These are phyloP conservation scores for Zymoseptoria crescenta DNA, from an alignment of 2,329 filamentous ascomycete species.

Conservation along the genomic window DNA sequence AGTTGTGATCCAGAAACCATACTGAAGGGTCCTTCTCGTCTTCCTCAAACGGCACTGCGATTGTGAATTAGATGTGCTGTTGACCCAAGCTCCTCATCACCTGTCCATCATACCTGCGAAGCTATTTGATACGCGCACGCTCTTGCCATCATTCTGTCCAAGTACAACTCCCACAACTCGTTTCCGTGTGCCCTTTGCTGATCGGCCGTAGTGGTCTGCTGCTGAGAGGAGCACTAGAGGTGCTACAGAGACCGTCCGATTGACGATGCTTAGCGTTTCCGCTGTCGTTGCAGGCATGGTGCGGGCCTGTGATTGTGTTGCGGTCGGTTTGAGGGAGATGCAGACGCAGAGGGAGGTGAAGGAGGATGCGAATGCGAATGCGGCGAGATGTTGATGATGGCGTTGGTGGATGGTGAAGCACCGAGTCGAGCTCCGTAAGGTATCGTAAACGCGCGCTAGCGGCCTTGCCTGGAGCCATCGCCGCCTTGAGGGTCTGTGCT, in stretches of 20 bases:
- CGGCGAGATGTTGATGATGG: constrained; percentile 9
- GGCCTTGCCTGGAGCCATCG: background rate
- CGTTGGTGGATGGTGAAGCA: constrained; percentile 1
- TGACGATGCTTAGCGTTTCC: constrained; percentile 91
- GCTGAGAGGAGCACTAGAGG: constrained; percentile 95
- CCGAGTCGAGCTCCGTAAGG: background rate
- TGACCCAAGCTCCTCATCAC: background rate
- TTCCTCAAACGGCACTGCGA: constrained; percentile 89
- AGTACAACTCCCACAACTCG: constrained; percentile 91
- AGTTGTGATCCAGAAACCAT: constrained; percentile 99
- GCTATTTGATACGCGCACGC: constrained; percentile 95
- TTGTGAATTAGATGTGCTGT: background rate
- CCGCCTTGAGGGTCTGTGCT: background rate
- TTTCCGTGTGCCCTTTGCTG: constrained; percentile 77
- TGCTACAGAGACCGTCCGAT: constrained; percentile 90
- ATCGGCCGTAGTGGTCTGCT: constrained; percentile 96
- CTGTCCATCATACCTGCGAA: constrained; percentile 64
- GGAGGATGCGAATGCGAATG: background rate
- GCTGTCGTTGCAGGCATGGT: constrained; percentile 93
- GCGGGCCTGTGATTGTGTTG: constrained; percentile 9
- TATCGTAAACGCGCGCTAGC: background rate
- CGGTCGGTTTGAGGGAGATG: background rate
- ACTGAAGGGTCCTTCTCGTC: constrained; percentile 97
- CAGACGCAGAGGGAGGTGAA: background rate
- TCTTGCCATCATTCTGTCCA: constrained; percentile 92